Percentiles rank a stretch among this genome's conserved stretches.
phyloP scores from a whole-genome alignment of 495 filamentous ascomycete species.

The Beverwykella pulmonaria region DNA sequence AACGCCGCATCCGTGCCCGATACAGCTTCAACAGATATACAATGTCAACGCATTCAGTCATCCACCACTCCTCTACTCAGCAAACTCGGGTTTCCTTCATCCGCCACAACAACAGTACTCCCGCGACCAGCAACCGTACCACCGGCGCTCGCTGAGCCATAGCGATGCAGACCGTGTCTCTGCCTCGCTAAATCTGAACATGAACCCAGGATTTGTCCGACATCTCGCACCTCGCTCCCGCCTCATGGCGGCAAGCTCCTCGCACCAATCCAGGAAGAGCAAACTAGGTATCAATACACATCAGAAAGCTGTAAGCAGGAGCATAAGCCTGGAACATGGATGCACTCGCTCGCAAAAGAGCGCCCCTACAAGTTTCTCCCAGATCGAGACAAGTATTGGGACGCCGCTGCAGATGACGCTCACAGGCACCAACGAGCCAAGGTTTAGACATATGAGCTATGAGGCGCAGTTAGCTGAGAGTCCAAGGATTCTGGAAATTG shows the following conservation, averaged over 20 bases:
- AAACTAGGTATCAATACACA: background rate
- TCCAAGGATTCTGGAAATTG: constrained; percentile 23
- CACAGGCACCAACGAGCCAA: background rate
- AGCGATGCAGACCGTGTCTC: constrained; percentile 7
- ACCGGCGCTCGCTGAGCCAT: constrained; percentile 24
- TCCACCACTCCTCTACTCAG: background rate
- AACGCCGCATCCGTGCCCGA: constrained; percentile 11
- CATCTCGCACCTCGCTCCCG: background rate
- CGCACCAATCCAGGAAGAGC: background rate
- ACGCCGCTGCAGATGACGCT: background rate
- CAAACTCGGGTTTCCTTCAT: background rate
- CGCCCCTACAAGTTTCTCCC: background rate
- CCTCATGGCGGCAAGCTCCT: background rate
- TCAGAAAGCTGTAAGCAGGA: background rate
- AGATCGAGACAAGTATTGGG: background rate
- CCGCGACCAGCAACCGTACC: constrained; percentile 14
- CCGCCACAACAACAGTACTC: background rate
- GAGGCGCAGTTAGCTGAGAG: background rate
- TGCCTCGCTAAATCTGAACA: background rate
- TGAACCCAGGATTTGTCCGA: background rate
- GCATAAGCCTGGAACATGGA: background rate
- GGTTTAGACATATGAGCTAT: constrained; percentile 14
- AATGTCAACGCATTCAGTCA: background rate
- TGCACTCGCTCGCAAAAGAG: background rate
- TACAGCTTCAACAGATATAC: constrained; percentile 2